Conservation (phyloP, 1,139 yeast species). For the Hemisphaericaspora xylofermentans region DNA sequence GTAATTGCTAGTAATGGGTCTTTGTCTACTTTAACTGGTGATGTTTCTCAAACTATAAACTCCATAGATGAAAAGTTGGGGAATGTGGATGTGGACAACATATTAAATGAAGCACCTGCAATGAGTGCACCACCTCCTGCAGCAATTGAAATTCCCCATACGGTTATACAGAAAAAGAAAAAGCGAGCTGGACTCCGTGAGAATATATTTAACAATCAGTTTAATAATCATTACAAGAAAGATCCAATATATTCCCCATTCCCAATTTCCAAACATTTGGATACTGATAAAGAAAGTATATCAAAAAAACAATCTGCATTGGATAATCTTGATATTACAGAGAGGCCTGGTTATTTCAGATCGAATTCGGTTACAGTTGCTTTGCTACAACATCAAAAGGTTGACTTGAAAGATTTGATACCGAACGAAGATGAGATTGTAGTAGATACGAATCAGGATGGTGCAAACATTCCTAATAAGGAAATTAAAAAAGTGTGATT, state of each 20-base stretch:
- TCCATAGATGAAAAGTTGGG: background rate
- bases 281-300: constrained; percentile 32
- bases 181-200: constrained; percentile 10
- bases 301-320: constrained; percentile 13
- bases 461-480: too few species aligned
- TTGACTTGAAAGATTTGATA: background rate
- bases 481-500: too few species aligned
- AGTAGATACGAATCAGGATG: background rate
- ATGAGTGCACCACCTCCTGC: constrained; percentile 2
- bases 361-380: constrained; percentile 47
- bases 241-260: constrained; percentile 40
- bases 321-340: constrained; percentile 18
- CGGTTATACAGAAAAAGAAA: background rate
- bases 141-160: background rate
- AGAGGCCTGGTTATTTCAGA: constrained; percentile 29
- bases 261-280: constrained; percentile 43
- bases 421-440: background rate
- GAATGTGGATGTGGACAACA: background rate
- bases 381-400: constrained; percentile 30
- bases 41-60: constrained; percentile 2
- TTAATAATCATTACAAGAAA: constrained; percentile 48
- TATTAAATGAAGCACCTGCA: constrained; percentile 1
- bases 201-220: constrained; percentile 22
- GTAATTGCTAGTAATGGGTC: constrained; percentile 21
- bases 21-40: constrained; percentile 21